phyloP scores from a whole-genome alignment of 2,329 filamentous ascomycete genomes.

The Aspergillus luchuensis region DNA sequence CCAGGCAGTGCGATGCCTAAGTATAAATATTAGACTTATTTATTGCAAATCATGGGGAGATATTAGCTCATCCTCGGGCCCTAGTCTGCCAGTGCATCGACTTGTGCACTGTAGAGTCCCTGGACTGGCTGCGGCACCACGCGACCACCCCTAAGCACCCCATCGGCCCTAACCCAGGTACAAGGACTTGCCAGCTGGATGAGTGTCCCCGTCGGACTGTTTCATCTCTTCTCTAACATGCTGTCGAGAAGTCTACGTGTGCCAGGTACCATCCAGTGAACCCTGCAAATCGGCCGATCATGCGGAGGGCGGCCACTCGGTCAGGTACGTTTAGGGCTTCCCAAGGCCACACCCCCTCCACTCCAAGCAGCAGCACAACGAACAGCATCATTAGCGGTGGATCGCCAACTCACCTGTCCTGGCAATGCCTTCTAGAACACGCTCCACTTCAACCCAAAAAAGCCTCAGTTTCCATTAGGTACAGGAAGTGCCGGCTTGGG shows the following conservation, averaged over 20 bases:
- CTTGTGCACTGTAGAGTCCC: not conserved
- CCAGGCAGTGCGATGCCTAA: not conserved
- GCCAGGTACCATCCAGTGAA: not conserved
- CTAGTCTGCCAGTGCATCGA: not conserved
- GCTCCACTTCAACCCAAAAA: slow-evolving; percentile 10
- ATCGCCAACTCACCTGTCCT: slow-evolving; percentile 1
- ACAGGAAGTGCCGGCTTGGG: slow-evolving; percentile 13
- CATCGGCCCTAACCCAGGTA: no score
- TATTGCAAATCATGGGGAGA: slow-evolving; percentile 8
- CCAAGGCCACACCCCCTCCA: not conserved
- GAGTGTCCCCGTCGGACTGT: not conserved
- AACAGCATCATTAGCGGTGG: not conserved
- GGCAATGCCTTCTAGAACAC: slow-evolving; percentile 16
- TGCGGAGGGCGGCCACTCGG: not conserved
- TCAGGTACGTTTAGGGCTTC: not conserved
- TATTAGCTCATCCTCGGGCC: not conserved
- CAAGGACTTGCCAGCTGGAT: not conserved
- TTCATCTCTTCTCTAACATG: not conserved
- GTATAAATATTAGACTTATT: slow-evolving; percentile 8
- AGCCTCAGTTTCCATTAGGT: slow-evolving; percentile 19
- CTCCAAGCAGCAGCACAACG: no score
- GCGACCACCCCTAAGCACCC: not conserved
- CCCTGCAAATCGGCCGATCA: not conserved
- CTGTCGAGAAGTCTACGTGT: not conserved
- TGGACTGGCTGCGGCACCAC: not conserved